phyloP scores from a whole-genome alignment of 305 asterid genomes.

The Fraxinus paxiana region DNA sequence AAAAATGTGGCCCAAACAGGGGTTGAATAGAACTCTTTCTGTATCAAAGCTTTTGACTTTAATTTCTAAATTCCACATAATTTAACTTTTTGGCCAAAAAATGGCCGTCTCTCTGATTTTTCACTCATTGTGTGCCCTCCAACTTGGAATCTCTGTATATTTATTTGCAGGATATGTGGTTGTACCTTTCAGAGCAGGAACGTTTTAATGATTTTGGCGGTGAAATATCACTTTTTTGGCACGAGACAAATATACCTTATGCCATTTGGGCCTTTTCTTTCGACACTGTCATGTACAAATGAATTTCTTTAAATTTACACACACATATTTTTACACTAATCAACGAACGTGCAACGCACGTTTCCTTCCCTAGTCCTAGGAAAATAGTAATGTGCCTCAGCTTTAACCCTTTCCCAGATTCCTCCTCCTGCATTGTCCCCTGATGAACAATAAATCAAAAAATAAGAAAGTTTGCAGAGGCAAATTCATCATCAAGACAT shows the following conservation, averaged over 20 bases:
- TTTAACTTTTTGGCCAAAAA: not conserved
- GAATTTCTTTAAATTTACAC: no score
- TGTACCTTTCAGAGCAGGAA: constrained; percentile 75
- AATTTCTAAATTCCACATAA: not conserved
- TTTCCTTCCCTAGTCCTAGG: not conserved
- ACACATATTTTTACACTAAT: no score
- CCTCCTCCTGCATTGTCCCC: not conserved
- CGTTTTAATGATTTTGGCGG: constrained; percentile 67
- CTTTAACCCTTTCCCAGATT: not conserved
- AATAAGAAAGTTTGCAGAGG: not conserved
- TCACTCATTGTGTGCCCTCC: constrained; percentile 5
- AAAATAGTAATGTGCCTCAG: not conserved
- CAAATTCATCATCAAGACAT: not conserved
- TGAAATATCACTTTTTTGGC: constrained; percentile 85
- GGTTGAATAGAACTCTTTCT: not conserved
- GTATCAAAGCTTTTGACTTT: not conserved
- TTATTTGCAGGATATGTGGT: constrained; percentile 82
- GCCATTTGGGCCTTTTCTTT: constrained; percentile 59
- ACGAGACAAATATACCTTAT: constrained; percentile 90
- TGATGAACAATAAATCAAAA: not conserved
- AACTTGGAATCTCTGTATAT: constrained; percentile 1
- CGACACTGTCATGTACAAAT: no score
- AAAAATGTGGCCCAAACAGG: no score
- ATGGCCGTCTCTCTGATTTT: not conserved
- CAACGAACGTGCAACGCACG: no score